These are phyloP conservation scores for Dryas octopetala DNA, from an alignment of 306 rosid species.

Conservation along the genomic window DNA sequence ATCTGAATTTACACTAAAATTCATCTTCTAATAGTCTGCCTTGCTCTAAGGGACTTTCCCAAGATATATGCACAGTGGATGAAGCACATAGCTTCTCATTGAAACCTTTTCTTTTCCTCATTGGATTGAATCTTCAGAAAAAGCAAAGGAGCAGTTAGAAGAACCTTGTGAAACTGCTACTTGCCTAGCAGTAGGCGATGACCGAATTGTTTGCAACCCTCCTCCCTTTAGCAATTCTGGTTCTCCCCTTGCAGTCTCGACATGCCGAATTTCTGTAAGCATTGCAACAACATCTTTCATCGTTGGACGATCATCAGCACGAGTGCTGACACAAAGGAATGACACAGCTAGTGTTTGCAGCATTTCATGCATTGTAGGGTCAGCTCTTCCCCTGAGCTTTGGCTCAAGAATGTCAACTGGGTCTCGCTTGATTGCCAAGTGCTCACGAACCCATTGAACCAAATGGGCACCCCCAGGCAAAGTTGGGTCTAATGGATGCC, in stretches of 20 bases:
- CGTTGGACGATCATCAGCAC: conserved; percentile 64
- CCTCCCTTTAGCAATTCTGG: conserved; percentile 45
- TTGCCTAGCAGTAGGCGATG: conserved; percentile 55
- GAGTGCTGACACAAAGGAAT: conserved; percentile 50
- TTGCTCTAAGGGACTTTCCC: conserved; percentile 26
- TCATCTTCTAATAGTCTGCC: conserved; percentile 25
- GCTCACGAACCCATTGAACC: conserved; percentile 83
- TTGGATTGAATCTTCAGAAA: conserved; percentile 66
- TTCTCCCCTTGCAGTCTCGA: conserved; percentile 41
- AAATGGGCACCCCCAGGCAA: conserved; percentile 61
- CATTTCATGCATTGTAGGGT: conserved; percentile 69
- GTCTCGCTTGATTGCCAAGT: conserved; percentile 51
- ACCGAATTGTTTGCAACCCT: conserved; percentile 28
- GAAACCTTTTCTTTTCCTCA: conserved; percentile 4
- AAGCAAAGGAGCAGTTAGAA: conserved; percentile 66
- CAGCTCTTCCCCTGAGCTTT: conserved; percentile 61
- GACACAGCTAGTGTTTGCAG: conserved; percentile 77
- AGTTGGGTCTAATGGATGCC: conserved; percentile 89
- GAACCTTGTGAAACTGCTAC: conserved; percentile 52
- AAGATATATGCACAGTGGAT: conserved; percentile 32
- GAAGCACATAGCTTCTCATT: conserved; percentile 3
- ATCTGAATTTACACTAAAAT: conserved; percentile 24
- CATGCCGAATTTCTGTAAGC: conserved; percentile 68
- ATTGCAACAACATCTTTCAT: conserved; percentile 81
- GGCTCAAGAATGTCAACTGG: conserved; percentile 61